Conservation (phyloP, 108 stramenopile genomes). For the Pseudonitzschia multistriata region DNA sequence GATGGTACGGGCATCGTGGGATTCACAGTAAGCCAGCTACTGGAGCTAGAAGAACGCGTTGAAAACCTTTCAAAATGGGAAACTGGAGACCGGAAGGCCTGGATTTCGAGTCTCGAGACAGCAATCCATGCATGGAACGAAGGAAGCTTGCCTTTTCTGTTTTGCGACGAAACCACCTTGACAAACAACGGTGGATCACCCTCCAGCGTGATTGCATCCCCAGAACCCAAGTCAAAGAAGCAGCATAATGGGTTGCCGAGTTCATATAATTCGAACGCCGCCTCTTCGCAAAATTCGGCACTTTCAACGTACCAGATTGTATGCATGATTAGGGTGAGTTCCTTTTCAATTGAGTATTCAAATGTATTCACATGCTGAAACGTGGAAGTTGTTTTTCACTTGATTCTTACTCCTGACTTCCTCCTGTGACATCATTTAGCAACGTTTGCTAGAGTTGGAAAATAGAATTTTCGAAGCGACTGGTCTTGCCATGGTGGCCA, state of each 20-base stretch:
- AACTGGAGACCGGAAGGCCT: slow-evolving; percentile 47
- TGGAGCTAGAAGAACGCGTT: slow-evolving; percentile 60
- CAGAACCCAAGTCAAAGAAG: slow-evolving; percentile 3
- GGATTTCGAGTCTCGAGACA: slow-evolving; percentile 58
- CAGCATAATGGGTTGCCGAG: background rate
- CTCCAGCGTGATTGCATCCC: background rate
- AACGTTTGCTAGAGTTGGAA: slow-evolving; percentile 52
- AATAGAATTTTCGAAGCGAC: slow-evolving; percentile 50
- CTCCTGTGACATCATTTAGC: slow-evolving; percentile 8
- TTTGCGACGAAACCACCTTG: slow-evolving; percentile 2
- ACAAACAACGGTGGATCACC: background rate
- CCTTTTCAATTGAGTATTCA: background rate
- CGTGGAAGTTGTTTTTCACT: background rate
- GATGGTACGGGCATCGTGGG: slow-evolving; percentile 67
- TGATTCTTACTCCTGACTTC: background rate
- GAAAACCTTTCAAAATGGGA: slow-evolving; percentile 62
- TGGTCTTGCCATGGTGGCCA: slow-evolving; percentile 56
- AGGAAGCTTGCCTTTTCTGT: slow-evolving; percentile 24
- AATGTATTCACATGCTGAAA: no score
- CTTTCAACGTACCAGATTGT: slow-evolving; percentile 40
- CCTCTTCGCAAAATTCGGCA: background rate
- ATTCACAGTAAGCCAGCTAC: slow-evolving; percentile 51
- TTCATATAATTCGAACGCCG: background rate
- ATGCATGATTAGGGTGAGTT: slow-evolving; percentile 50
- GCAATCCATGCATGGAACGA: slow-evolving; percentile 58